Evolutionary conservation across 148 eudicot species (phyloP).

Genomic region (Fagopyrum homotropicum): DNA sequence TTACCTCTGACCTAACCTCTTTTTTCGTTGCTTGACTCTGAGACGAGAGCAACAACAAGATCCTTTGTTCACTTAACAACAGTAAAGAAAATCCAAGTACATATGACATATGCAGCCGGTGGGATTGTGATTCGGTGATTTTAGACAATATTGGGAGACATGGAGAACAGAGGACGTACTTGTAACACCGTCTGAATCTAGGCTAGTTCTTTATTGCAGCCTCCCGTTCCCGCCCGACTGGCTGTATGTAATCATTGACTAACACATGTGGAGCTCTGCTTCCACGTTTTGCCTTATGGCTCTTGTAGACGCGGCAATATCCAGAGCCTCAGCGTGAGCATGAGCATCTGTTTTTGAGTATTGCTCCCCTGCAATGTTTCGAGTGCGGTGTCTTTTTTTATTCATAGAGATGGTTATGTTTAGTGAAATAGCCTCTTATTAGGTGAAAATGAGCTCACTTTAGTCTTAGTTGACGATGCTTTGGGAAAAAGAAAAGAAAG

Average conservation of each 20-base stretch:
- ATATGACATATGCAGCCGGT: slow-evolving; percentile 9
- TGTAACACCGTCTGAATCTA: background rate
- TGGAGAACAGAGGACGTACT: background rate
- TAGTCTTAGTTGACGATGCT: background rate
- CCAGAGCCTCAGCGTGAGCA: background rate
- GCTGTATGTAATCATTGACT: background rate
- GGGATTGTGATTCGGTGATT: background rate
- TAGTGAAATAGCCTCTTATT: background rate
- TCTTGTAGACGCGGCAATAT: background rate
- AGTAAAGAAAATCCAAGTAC: background rate
- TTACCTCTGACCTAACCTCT: background rate
- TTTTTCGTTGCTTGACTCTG: background rate
- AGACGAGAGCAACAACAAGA: background rate
- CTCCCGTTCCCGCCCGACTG: background rate
- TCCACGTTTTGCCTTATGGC: background rate
- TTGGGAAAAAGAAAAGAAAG: too few relatives aligned
- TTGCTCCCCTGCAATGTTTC: background rate
- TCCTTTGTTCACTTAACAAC: slow-evolving; percentile 1
- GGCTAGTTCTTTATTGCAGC: background rate
- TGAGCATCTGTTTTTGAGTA: background rate
- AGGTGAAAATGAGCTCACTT: slow-evolving; percentile 6
- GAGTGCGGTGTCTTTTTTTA: background rate
- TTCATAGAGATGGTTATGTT: background rate
- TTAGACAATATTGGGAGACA: background rate
- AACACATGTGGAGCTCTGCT: background rate